Evolutionary conservation across 2,329 filamentous ascomycete species (phyloP).

Genomic region (Cladophialophora yegresii): DNA sequence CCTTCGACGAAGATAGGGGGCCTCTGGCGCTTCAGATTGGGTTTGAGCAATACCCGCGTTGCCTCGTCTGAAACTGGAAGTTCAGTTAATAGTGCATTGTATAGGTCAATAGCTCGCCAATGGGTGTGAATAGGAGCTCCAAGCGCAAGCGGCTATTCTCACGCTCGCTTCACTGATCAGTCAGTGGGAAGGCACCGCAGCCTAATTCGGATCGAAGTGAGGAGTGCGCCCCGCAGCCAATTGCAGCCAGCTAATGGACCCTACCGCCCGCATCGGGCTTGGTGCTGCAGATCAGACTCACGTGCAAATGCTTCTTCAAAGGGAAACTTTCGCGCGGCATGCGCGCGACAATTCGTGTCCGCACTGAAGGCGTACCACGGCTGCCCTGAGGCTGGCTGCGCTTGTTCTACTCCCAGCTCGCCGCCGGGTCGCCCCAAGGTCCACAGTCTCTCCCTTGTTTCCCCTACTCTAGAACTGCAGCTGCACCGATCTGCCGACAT

Average conservation of each 20-base stretch:
- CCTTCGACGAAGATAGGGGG: slow-evolving; percentile 27
- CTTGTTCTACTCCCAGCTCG: background rate
- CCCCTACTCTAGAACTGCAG: background rate
- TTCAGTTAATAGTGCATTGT: slow-evolving; percentile 24
- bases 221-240: slow-evolving; percentile 5
- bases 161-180: slow-evolving; percentile 10
- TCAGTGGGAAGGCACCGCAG: slow-evolving; percentile 12
- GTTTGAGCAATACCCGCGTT: slow-evolving; percentile 14
- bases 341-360: background rate
- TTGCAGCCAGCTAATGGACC: background rate
- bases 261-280: background rate
- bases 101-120: slow-evolving; percentile 28
- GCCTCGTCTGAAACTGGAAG: slow-evolving; percentile 19
- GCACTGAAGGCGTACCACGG: background rate
- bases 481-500: slow-evolving; percentile 17
- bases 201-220: slow-evolving; percentile 6
- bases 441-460: background rate
- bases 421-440: background rate
- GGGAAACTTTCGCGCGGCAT: background rate
- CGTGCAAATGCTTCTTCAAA: background rate
- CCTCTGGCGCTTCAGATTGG: slow-evolving; percentile 11
- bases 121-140: slow-evolving; percentile 20
- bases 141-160: slow-evolving; percentile 32
- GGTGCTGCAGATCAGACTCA: background rate
- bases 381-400: background rate